Percentiles rank a stretch among this genome's conserved stretches.
These are phyloP conservation scores for Colletotrichum orbiculare DNA, from an alignment of 2,329 filamentous ascomycete species.

Conservation along the genomic window DNA sequence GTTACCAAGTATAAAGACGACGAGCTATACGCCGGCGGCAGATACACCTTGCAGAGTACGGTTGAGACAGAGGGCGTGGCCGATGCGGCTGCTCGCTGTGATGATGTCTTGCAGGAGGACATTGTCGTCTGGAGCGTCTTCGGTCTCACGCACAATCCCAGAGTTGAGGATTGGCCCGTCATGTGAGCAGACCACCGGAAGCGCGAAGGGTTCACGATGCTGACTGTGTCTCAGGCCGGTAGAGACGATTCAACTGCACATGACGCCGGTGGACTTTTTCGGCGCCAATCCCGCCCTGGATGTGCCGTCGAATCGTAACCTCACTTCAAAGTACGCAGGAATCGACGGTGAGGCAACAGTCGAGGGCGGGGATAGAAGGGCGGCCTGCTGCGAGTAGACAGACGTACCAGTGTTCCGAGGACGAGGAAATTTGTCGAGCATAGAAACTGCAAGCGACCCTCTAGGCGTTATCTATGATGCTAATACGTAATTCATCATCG, in stretches of 20 bases:
- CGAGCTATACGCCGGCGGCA: conserved; percentile 8
- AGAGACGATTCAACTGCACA: conserved; percentile 61
- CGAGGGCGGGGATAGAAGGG: too few relatives aligned
- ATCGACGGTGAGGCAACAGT: neutral
- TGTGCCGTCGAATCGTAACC: conserved; percentile 36
- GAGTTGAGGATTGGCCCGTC: conserved; percentile 67
- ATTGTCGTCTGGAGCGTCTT: conserved; percentile 68
- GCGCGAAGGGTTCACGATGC: neutral
- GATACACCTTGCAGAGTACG: conserved; percentile 1
- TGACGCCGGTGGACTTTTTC: conserved; percentile 63
- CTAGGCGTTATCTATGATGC: too few relatives aligned
- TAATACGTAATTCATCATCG: too few relatives aligned
- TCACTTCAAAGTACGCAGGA: neutral
- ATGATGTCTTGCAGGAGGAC: conserved; percentile 65
- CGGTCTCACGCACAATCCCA: conserved; percentile 63
- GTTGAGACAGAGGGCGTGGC: conserved; percentile 1
- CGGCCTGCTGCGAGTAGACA: neutral
- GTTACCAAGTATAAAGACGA: conserved; percentile 20
- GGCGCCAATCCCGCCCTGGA: conserved; percentile 58
- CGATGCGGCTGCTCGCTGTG: conserved; percentile 43
- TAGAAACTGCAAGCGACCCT: too few relatives aligned
- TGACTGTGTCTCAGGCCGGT: conserved; percentile 48
- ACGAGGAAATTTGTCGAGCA: too few relatives aligned
- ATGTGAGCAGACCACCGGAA: conserved; percentile 48
- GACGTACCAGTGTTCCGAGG: too few relatives aligned